Percentiles rank a stretch among this genome's conserved stretches.
Evolutionary conservation across 805 yeast species (phyloP).

Genomic region (Monosporozyma servazzii): DNA sequence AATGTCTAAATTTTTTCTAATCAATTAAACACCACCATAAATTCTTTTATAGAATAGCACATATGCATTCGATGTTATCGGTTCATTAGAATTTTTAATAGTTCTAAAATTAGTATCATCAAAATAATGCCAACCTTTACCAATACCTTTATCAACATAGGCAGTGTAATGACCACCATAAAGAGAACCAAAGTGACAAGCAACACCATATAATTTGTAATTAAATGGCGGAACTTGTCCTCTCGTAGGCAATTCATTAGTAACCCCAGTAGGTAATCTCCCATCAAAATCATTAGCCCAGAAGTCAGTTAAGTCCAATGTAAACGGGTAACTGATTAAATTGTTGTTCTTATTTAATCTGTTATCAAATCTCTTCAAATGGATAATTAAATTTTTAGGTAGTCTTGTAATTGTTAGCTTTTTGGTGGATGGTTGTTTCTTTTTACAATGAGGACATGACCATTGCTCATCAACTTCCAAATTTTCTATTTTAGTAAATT

Average conservation of each 20-base stretch:
- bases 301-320: constrained; percentile 57
- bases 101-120: constrained; percentile 67
- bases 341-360: constrained; percentile 46
- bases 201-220: constrained; percentile 71
- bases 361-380: constrained; percentile 69
- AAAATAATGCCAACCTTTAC: constrained; percentile 67
- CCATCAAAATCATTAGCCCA: constrained; percentile 43
- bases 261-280: constrained; percentile 18
- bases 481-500: constrained; percentile 67
- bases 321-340: constrained; percentile 58
- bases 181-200: constrained; percentile 74
- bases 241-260: constrained; percentile 47
- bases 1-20: not conserved
- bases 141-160: constrained; percentile 54
- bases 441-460: constrained; percentile 72
- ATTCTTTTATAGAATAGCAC: constrained; percentile 64
- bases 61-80: constrained; percentile 68
- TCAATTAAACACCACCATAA: constrained; percentile 8
- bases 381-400: constrained; percentile 71
- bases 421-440: constrained; percentile 56
- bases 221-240: constrained; percentile 76
- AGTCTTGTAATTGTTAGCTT: constrained; percentile 65
- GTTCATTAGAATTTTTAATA: constrained; percentile 41
- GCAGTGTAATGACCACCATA: constrained; percentile 87
- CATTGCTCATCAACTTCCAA: constrained; percentile 76